Base-by-base conservation (phyloP, 768 basidiomycete species). In the Crucibulum laeve region DNA sequence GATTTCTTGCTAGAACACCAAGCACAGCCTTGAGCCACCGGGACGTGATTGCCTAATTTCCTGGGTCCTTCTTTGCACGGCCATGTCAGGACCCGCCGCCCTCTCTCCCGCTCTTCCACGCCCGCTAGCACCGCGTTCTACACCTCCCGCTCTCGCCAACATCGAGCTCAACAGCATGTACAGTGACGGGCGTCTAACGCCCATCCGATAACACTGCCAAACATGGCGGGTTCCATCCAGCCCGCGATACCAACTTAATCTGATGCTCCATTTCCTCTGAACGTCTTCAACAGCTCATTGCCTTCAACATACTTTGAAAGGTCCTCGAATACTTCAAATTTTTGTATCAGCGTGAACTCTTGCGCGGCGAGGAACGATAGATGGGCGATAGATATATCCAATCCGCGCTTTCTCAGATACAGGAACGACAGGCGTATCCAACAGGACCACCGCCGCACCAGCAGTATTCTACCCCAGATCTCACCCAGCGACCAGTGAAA, bases 321-420 rank as follows among this genome's bases (percentile, higher is more conserved):
- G 10, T 17, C 8, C 11, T 17, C 38, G 25, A 13, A 19, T 17
- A 22, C 11, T 37, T 37, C 28, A 10, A 18, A 18, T 10, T 10
- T 37, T 8, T 18, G 11, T 8, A 10, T 37, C 19, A n/a, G n/a
- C n/a, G n/a, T n/a, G n/a, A n/a, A n/a, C n/a, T n/a, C n/a, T n/a
- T n/a, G n/a, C n/a, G n/a, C n/a, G n/a, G n/a, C n/a, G 36, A 37
- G 19, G 11, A 10, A 24, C 10, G 19, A 5, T 40, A 19, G 38
- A 43, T 43, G 42, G 34, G 22, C 30, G 42, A 43, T n/a, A 17
- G 33, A 26, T 43, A 43, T 24, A 35, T 43, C 13, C 42, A 37
- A 19, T 19, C 4, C 34, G 42, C 42, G 2, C 10, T 36, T 21
- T 35, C 33, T 6, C 42, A 43, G 11, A 43, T 43, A 8, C 42